These are phyloP conservation scores for Arctium lappa DNA, from an alignment of 129 eudicot species.

Conservation along the genomic window DNA sequence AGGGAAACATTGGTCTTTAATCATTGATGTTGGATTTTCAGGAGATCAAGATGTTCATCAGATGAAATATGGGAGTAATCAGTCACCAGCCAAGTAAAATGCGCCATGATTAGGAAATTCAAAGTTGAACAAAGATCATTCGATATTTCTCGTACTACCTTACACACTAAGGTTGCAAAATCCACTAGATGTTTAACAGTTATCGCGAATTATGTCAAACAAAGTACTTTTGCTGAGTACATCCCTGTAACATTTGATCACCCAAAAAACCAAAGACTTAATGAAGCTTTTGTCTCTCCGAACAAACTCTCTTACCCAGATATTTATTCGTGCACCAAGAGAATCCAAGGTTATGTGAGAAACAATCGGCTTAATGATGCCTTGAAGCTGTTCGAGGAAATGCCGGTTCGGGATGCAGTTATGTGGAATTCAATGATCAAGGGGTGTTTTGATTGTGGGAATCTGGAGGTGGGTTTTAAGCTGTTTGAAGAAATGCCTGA, in stretches of 20 bases:
- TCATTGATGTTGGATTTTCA: background rate
- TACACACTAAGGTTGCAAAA: conserved; percentile 17
- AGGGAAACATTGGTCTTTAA: background rate
- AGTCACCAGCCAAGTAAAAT: background rate
- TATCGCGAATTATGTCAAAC: conserved; percentile 2
- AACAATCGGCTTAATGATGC: conserved; percentile 54
- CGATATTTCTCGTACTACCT: conserved; percentile 5
- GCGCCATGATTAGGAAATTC: conserved; percentile 26
- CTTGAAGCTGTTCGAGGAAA: conserved; percentile 60
- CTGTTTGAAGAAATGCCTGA: conserved; percentile 65
- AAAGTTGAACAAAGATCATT: conserved; percentile 10
- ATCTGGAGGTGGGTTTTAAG: conserved; percentile 43
- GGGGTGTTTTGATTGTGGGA: conserved; percentile 70
- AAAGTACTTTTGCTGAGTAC: background rate
- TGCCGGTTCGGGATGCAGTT: conserved; percentile 54
- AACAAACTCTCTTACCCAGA: conserved; percentile 36
- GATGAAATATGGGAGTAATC: background rate
- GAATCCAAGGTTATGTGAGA: conserved; percentile 33
- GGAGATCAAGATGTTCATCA: background rate
- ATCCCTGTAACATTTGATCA: conserved; percentile 22
- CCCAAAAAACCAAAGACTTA: conserved; percentile 27
- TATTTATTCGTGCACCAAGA: conserved; percentile 54
- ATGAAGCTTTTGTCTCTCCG: conserved; percentile 28
- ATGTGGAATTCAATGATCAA: conserved; percentile 74
- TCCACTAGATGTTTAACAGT: conserved; percentile 11